Evolutionary conservation across 306 rosid species (phyloP), one percentile per base, ranked within the genome.

Genomic region (Castanea crenata): DNA sequence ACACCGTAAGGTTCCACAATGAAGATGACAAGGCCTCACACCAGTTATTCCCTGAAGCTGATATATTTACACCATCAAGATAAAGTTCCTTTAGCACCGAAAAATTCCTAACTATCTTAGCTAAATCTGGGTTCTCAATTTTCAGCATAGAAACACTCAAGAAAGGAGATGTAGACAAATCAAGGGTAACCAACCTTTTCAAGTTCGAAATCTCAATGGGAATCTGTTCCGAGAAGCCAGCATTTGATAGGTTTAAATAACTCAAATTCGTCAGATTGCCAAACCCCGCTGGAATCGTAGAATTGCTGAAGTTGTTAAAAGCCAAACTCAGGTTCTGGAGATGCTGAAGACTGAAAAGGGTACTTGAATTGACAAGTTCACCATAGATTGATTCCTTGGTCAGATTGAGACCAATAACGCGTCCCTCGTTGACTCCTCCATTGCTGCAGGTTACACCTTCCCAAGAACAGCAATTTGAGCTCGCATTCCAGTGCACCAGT

Each of bases 31-130:
- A 16, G 0, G 78, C 85, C 18, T 52, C n/a, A 41, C 86, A 27
- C 98, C 98, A 91, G 2, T 90, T 57, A 0, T 71, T 1, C 25
- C 89, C 89, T 9, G 8, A 2, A 0, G 83, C 87, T 31, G 89
- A 78, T 76, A 88, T 73, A 12, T 1, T 34, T 2, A 87, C 86
- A 70, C 92, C 89, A 79, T 93, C 91, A 0, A 93, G 73, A 83
- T 64, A 23, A 20, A 91, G 58, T 54, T 83, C 79, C 16, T 10
- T 29, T 11, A 91, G 55, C 27, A 69, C 34, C 0, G 56, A 49
- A 55, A 93, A 68, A 52, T 79, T 83, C 3, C 25, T 64, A 19
- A 88, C 73, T 55, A 88, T 25, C 55, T 1, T 68, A 4, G 1
- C 51, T 1, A 88, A 58, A 80, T 61, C 57, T 72, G 90, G 87